Conservation (phyloP, 148 eudicot species). For the Nyssa sinensis region DNA sequence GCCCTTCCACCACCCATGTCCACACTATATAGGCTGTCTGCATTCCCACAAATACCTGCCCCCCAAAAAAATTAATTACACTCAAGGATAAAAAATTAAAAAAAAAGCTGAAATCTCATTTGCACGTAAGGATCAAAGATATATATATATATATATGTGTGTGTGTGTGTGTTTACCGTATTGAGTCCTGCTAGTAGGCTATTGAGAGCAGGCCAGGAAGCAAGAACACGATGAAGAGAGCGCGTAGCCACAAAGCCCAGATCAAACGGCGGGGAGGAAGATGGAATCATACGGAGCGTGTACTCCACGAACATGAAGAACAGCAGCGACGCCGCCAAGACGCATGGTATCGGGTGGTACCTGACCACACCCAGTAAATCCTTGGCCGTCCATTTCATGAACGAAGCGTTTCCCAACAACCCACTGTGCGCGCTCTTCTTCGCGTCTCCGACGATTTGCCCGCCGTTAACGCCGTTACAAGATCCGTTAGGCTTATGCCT, state of each 20-base stretch:
- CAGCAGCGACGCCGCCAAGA: conserved; percentile 47
- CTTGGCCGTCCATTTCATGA: conserved; percentile 48
- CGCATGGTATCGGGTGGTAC: conserved; percentile 65
- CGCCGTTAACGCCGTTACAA: neutral
- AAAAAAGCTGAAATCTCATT: neutral
- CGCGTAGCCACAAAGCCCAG: conserved; percentile 65
- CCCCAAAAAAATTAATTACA: neutral
- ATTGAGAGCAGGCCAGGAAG: conserved; percentile 51
- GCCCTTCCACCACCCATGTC: conserved; percentile 86
- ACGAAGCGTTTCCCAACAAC: conserved; percentile 49
- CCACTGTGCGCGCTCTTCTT: neutral
- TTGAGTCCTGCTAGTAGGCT: conserved; percentile 79
- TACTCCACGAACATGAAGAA: conserved; percentile 93
- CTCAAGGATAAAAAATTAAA: neutral
- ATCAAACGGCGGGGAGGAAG: conserved; percentile 74
- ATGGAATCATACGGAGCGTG: conserved; percentile 80
- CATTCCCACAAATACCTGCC: conserved; percentile 92
- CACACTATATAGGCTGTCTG: conserved; percentile 78
- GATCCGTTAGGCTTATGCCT: conserved; percentile 13
- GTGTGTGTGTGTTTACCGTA: conserved; percentile 43
- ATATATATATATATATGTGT: neutral
- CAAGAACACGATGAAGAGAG: conserved; percentile 50
- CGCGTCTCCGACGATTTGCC: neutral
- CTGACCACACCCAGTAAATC: conserved; percentile 40
- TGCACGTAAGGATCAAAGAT: neutral